Evolutionary conservation across 1,284 basidiomycete genomes (phyloP).

Genomic region (Marasmius fiardii): DNA sequence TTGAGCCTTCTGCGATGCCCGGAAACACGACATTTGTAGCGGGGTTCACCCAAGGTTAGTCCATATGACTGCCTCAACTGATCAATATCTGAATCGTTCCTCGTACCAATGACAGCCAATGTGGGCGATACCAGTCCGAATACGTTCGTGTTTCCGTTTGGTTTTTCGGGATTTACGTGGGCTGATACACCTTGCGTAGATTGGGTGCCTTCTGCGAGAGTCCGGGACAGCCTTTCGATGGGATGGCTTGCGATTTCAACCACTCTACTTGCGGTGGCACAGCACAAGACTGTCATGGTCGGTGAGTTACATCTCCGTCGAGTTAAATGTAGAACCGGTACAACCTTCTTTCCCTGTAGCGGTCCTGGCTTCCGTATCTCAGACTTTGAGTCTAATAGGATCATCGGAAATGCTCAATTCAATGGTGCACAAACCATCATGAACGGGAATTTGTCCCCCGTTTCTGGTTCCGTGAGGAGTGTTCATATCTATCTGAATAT

Average conservation of each 20-base stretch:
- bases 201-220: constrained; percentile 76
- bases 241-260: constrained; percentile 60
- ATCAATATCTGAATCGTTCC: constrained; percentile 4
- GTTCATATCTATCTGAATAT: constrained; percentile 69
- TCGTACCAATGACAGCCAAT: constrained; percentile 45
- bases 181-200: constrained; percentile 28
- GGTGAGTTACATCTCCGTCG: constrained; percentile 36
- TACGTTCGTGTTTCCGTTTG: constrained; percentile 44
- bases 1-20: constrained; percentile 63
- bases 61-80: constrained; percentile 7
- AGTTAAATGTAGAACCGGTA: neutral
- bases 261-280: constrained; percentile 74
- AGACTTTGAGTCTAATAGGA: constrained; percentile 67
- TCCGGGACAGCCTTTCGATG: constrained; percentile 65
- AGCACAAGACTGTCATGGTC: constrained; percentile 65
- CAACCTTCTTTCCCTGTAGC: constrained; percentile 29
- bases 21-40: constrained; percentile 71
- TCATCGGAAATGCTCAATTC: constrained; percentile 68
- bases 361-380: constrained; percentile 72
- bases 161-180: constrained; percentile 1
- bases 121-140: constrained; percentile 79
- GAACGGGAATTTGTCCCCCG: constrained; percentile 39
- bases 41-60: constrained; percentile 67
- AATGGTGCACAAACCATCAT: constrained; percentile 63
- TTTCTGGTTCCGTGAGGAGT: constrained; percentile 59